These are phyloP conservation scores for Evansstolkia leycettana DNA, from an alignment of 495 filamentous ascomycete species.

Conservation along the genomic window DNA sequence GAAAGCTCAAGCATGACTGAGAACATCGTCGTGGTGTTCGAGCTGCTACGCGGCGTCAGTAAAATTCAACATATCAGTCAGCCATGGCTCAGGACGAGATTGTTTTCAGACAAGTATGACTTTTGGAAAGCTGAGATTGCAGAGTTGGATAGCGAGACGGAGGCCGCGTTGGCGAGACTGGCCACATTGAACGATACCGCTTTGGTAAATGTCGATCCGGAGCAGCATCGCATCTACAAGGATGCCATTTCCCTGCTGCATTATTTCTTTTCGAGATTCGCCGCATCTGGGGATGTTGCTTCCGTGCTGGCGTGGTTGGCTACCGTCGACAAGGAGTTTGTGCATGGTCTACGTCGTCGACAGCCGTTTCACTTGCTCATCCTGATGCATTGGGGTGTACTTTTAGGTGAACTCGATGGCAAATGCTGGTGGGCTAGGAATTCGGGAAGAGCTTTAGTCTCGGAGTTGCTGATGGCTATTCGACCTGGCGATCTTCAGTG, in stretches of 20 bases:
- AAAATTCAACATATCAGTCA: conserved; percentile 22
- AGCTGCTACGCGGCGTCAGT: conserved; percentile 23
- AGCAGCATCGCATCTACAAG: conserved; percentile 19
- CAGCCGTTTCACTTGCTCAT: conserved; percentile 21
- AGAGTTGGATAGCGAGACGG: conserved; percentile 14
- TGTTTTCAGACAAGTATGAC: conserved; percentile 11
- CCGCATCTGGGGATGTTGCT: conserved; percentile 11
- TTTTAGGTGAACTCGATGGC: conserved; percentile 22
- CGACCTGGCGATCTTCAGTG: conserved; percentile 8
- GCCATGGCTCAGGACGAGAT: conserved; percentile 18
- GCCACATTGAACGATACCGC: conserved; percentile 14
- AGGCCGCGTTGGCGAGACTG: conserved; percentile 15
- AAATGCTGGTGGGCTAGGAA: conserved; percentile 26
- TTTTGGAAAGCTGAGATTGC: conserved; percentile 7
- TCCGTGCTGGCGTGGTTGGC: conserved; percentile 26
- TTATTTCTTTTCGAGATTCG: conserved; percentile 16
- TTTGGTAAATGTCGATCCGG: conserved; percentile 7
- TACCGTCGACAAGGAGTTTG: conserved; percentile 22
- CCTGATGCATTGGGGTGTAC: conserved; percentile 27
- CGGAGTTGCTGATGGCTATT: conserved; percentile 12
- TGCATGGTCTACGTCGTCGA: conserved; percentile 17
- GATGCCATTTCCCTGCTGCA: conserved; percentile 17
- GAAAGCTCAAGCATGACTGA: conserved; percentile 22
- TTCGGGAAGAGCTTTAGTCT: conserved; percentile 19
- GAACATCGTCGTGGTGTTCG: conserved; percentile 24